A percentile compares a stretch with the other conserved stretches of the same genome.
Conservation (phyloP, 495 filamentous ascomycete genomes). For the Penicillium roqueforti region DNA sequence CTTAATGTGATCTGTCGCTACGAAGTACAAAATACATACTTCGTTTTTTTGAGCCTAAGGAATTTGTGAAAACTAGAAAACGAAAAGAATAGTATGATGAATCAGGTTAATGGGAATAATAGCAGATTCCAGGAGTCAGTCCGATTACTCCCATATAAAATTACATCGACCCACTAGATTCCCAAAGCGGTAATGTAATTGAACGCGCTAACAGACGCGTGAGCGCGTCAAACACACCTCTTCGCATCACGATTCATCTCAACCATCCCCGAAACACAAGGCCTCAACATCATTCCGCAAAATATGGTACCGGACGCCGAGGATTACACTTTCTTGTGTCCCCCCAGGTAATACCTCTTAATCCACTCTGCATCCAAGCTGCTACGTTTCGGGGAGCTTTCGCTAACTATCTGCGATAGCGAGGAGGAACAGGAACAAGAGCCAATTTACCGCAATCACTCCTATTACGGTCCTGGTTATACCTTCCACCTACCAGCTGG, state of each 20-base stretch:
- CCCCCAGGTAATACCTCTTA: constrained; percentile 31
- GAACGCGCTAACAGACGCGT: constrained; percentile 26
- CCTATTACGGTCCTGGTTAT: constrained; percentile 68
- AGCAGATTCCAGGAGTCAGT: not conserved
- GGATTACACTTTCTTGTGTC: constrained; percentile 33
- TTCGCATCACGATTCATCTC: constrained; percentile 12
- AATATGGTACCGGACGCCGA: constrained; percentile 25
- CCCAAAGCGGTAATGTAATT: constrained; percentile 32
- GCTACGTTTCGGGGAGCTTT: not conserved
- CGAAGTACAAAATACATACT: too few relatives aligned
- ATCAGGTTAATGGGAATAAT: not conserved
- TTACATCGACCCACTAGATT: not conserved
- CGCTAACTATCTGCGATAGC: constrained; percentile 29
- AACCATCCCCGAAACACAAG: constrained; percentile 3
- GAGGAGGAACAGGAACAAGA: constrained; percentile 41
- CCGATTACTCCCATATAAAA: not conserved
- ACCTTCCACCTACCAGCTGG: constrained; percentile 68
- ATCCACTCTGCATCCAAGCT: not conserved
- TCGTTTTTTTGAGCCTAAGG: not conserved
- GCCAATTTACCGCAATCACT: constrained; percentile 45
- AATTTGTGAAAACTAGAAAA: not conserved
- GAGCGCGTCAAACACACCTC: constrained; percentile 15
- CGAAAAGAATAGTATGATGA: not conserved
- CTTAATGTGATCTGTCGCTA: not conserved
- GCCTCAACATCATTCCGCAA: constrained; percentile 9